Base-by-base conservation (phyloP, 2,329 filamentous ascomycete genomes). In the Pseudogymnoascus sp. region DNA sequence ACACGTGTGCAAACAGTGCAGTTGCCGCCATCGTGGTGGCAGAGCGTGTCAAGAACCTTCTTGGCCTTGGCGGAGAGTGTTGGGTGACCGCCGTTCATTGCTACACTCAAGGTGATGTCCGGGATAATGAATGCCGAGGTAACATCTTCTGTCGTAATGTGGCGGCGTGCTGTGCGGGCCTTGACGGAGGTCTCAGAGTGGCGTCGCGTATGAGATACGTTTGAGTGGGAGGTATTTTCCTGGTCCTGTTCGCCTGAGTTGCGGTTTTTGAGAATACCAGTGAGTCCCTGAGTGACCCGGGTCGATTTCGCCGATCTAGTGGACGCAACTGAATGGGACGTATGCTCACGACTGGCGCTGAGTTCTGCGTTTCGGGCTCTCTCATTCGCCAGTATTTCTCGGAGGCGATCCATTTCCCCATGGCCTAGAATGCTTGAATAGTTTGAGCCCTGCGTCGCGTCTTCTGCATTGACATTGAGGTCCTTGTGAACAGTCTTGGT, bases 111-210 rank as follows among this genome's bases (percentile, higher is more conserved):
- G 1, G 82, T 84, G 65, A 84, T 84, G 66, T 85, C 82, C 21
- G 82, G 81, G 63, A 84, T 75, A 67, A 84, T 83, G 67, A 84
- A 80, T 3, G 80, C 82, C 5, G 82, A 84, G 0, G 82, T 84
- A 79, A 84, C 82, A 66, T 83, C 82, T 40, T 83, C 80, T 59
- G 78, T 77, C 6, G 66, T 66, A 40, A 11, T 67, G 67, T 60
- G 70, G 71, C 62, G 72, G 69, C 60, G 69, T 71, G 47, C 70
- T 68, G 67, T 75, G 74, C n/a, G 47, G 4, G 25, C 50, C 69
- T 75, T 75, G 56, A 76, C 68, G 42, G 61, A 69, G 60, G 16
- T 69, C 64, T 60, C 70, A 59, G 31, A 72, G 65, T 61, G 69
- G 64, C 61, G 69, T 67, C 25, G 66, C 66, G 25, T 62, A 40